Percentiles rank a stretch among this genome's conserved stretches.
Evolutionary conservation across 2,329 filamentous ascomycete genomes (phyloP).

Genomic region (Hypoxylon sp.): DNA sequence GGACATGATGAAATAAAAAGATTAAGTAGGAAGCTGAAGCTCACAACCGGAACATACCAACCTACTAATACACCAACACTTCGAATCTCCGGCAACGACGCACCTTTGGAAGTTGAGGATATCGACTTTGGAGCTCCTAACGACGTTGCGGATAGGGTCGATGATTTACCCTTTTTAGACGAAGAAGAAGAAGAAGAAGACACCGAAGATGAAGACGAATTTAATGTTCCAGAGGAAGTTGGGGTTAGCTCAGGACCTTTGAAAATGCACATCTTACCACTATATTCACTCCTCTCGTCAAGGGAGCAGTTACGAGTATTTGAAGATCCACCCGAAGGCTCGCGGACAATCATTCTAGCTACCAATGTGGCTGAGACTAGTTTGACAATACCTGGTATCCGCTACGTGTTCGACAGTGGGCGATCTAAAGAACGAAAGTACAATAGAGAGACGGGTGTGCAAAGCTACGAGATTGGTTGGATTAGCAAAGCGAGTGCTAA

Average conservation of each 20-base stretch:
- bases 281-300: conserved; percentile 92
- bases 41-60: conserved; percentile 67
- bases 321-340: conserved; percentile 81
- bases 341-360: conserved; percentile 85
- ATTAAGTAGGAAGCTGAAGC: conserved; percentile 80
- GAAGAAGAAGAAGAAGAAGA: conserved; percentile 63
- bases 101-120: conserved; percentile 84
- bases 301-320: conserved; percentile 93
- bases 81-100: conserved; percentile 78
- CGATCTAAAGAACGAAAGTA: conserved; percentile 92
- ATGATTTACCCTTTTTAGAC: conserved; percentile 58
- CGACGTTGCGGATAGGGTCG: conserved; percentile 73
- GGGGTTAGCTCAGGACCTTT: conserved; percentile 67
- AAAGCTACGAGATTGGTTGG: conserved; percentile 95
- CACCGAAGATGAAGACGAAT: conserved; percentile 71
- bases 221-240: conserved; percentile 71
- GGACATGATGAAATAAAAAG: conserved; percentile 90
- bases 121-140: conserved; percentile 79
- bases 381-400: conserved; percentile 93
- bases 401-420: conserved; percentile 86
- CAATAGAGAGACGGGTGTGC: conserved; percentile 86
- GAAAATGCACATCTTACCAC: conserved; percentile 86
- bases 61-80: conserved; percentile 71
- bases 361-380: conserved; percentile 98
- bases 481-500: conserved; percentile 96